These are phyloP conservation scores for Arbutus unedo DNA, from an alignment of 148 eudicot species.

Conservation along the genomic window DNA sequence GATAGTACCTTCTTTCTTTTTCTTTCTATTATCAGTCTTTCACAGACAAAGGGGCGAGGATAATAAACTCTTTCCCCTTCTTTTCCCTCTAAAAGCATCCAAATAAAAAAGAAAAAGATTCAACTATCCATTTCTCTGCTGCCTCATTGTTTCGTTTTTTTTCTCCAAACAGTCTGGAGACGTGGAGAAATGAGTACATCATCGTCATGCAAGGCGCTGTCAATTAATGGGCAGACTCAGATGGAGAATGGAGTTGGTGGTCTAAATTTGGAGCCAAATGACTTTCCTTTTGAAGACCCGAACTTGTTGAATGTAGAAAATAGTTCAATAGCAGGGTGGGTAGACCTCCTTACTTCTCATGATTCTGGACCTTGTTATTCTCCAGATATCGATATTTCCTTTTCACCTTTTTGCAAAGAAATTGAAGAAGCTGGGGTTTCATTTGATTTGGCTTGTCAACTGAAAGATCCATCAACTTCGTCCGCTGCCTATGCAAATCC, in stretches of 20 bases:
- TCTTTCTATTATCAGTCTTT: conserved; percentile 17
- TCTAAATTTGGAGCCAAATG: not conserved
- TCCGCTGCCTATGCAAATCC: not conserved
- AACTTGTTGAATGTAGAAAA: not conserved
- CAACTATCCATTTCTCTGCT: conserved; percentile 34
- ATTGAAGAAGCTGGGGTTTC: not conserved
- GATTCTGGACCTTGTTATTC: not conserved
- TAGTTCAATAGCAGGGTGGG: not conserved
- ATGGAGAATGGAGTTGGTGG: not conserved
- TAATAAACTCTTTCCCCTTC: not conserved
- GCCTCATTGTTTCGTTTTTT: not conserved
- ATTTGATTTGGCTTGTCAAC: not conserved
- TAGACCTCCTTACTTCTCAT: not conserved
- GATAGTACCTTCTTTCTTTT: conserved; percentile 62
- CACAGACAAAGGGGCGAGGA: not conserved
- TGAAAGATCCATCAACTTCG: not conserved
- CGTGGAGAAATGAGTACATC: conserved; percentile 37
- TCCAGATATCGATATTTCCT: not conserved
- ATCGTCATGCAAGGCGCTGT: not conserved
- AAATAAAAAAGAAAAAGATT: not conserved
- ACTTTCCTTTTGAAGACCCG: not conserved
- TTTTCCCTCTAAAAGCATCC: not conserved
- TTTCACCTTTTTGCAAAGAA: not conserved
- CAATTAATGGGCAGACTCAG: not conserved
- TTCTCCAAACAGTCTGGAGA: conserved; percentile 36